phyloP scores from a whole-genome alignment of 306 rosid genomes.

The Purshia tridentata region DNA sequence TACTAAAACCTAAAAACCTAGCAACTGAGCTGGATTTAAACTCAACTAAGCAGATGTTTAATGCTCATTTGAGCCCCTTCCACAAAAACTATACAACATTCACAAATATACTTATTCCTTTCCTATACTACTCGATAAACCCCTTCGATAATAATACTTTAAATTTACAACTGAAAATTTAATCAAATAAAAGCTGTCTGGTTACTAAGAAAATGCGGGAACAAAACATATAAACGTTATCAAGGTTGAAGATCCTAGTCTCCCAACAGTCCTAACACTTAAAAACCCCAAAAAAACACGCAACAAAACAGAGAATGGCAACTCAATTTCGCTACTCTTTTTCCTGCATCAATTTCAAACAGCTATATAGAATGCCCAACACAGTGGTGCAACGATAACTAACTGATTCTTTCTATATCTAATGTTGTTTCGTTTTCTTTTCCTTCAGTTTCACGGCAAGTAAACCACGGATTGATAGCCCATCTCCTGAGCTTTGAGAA shows the following conservation, averaged over 20 bases:
- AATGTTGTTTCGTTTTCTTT: background rate
- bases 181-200: background rate
- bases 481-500: background rate
- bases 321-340: background rate
- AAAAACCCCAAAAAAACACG: background rate
- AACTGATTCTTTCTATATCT: background rate
- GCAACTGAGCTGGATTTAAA: constrained; percentile 1
- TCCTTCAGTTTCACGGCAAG: constrained; percentile 11
- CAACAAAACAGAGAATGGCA: background rate
- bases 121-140: background rate
- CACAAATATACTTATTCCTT: background rate
- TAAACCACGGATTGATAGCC: background rate
- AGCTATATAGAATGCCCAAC: background rate
- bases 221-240: background rate
- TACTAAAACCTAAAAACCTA: background rate
- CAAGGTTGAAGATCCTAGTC: background rate
- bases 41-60: background rate
- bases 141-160: background rate
- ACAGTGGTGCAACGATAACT: background rate
- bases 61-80: background rate
- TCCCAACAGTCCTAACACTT: background rate
- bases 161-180: background rate
- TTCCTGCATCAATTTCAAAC: background rate
- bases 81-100: background rate
- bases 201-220: background rate